Evolutionary conservation across 495 filamentous ascomycete genomes (phyloP), one percentile per base, ranked within the genome.

Genomic region (Glutinoglossum americanum): DNA sequence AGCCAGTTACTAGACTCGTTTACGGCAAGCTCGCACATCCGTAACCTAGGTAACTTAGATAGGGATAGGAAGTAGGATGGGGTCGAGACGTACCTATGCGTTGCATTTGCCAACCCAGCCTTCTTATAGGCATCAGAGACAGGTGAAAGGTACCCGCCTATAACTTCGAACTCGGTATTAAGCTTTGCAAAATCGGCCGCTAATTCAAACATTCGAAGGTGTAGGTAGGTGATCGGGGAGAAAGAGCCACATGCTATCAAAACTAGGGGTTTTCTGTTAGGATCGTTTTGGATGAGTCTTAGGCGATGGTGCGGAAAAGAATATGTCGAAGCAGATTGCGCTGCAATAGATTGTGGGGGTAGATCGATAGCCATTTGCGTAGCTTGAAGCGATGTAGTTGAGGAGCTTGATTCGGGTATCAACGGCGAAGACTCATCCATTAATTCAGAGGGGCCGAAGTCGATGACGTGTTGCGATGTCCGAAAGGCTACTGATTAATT

Each of bases 131-230:
- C 82, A 64, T 94, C 89, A 56, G 80, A 82, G 35, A 88, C 84
- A 26, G 82, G 83, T 39, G 80, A 84, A 49, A 94, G 70, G 67
- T 89, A 94, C 23, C 85, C 88, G 39, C 83, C 88, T 28, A 93
- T 73, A 19, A 96, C 76, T 67, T 96, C 89, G 65, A 82, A 94
- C 33, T 87, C 74, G 41, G 85, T 87, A 70, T 82, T 85, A 69
- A 89, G 81, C 55, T 80, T 79, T 61, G 80, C 81, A 68, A 83
- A 86, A 72, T 90, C 84, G 63, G 79, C 76, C 1, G 86, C 86
- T 82, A 90, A 87, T 62, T 93, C 89, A 65, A 94, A 94, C 87
- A 95, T 90, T 66, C 88, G 85, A 56, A 95, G 74, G 67, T 95
- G 87, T 32, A 95, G 78, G 68, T 82, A 88, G 28, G 87, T 94